Conservation (phyloP, 495 filamentous ascomycete species). For the Penicillium desertorum region DNA sequence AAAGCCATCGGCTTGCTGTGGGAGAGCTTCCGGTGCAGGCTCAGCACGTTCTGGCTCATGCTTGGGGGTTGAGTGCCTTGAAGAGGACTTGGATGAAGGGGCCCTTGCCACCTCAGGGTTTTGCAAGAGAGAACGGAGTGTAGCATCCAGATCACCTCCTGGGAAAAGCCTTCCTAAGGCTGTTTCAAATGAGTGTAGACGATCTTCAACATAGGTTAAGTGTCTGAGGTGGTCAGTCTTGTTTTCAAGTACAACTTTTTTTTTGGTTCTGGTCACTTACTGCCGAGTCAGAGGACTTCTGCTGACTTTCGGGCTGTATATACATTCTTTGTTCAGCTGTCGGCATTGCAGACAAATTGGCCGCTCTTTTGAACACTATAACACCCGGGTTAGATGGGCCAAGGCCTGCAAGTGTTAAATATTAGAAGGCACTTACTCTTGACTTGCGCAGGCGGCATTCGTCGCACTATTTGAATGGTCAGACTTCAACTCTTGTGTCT, state of each 20-base stretch:
- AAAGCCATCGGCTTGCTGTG: constrained; percentile 52
- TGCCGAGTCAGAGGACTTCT: constrained; percentile 50
- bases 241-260: not conserved
- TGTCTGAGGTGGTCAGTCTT: constrained; percentile 36
- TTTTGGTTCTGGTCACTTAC: constrained; percentile 28
- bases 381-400: constrained; percentile 9
- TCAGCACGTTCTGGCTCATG: constrained; percentile 40
- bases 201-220: constrained; percentile 52
- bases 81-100: constrained; percentile 41
- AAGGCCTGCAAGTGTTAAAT: not conserved
- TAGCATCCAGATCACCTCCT: constrained; percentile 48
- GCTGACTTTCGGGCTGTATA: constrained; percentile 50
- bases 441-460: constrained; percentile 52
- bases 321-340: constrained; percentile 48
- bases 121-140: constrained; percentile 44
- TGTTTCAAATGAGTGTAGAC: constrained; percentile 46
- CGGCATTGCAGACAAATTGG: constrained; percentile 46
- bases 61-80: constrained; percentile 42
- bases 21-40: constrained; percentile 45
- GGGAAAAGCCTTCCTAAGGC: constrained; percentile 46
- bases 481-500: not conserved
- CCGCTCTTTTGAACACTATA: constrained; percentile 51
- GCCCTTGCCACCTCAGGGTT: constrained; percentile 39
- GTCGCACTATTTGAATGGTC: constrained; percentile 39
- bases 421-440: constrained; percentile 33